Base-by-base conservation (phyloP, 129 eudicot species). In the Solidago caesia region DNA sequence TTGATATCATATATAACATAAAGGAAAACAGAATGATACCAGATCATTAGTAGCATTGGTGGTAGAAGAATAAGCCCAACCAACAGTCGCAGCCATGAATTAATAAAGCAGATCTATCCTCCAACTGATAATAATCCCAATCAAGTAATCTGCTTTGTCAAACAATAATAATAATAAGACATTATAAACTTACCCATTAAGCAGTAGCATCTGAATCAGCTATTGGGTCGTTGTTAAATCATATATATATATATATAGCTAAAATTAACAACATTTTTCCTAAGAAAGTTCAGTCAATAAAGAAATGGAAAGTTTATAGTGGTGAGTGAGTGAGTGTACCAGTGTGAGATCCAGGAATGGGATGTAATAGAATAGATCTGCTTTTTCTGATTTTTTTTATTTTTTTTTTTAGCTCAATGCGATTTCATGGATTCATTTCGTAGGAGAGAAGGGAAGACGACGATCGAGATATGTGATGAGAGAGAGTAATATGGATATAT, bases 41-140 rank as follows among this genome's bases (percentile, higher is more conserved):
- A 82, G 59, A 81, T 95, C 94, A 82, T 80, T 88, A 72, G 84
- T 44, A 25, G 90, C 59, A 85, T 90, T 94, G 82, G 85, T 91
- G 75, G 85, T 72, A 77, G 92, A 87, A 80, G 97, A 51, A 81
- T 78, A 85, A 68, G 97, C 92, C 94, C 97, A 72, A 52, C 85
- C 84, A 61, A 86, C 67, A 76, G 96, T 77, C 11, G 99, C 83
- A 46, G 97, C 97, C 99, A 95, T 72, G 39, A 33, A 33, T 27
- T 11, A 4, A 27, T 6, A 56, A 15, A n/a, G 71, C 65, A 78
- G 87, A 89, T 91, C 89, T 68, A 75, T 49, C 53, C 82, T 77
- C 80, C 82, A 71, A 60, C 57, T 13, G 77, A 67, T 76, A 51
- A 0, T 8, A 4, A 45, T 76, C 84, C 44, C 73, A 72, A 68